phyloP scores from a whole-genome alignment of 176 grass and related monocot genomes.

The Raddia distichophylla region DNA sequence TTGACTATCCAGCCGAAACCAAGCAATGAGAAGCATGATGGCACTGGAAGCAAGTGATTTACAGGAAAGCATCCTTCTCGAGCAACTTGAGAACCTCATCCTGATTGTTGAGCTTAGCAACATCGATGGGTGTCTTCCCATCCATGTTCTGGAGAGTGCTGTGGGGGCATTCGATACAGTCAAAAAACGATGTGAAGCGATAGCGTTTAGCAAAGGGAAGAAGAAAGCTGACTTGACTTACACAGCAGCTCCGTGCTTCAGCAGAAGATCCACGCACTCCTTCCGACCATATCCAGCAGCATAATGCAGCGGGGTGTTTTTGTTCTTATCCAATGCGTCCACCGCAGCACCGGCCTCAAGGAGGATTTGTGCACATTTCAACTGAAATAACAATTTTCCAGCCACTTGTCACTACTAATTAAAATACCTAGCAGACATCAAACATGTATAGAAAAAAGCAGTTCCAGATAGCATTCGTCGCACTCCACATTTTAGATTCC shows the following conservation, averaged over 20 bases:
- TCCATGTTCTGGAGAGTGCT: constrained; percentile 91
- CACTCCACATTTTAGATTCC: background rate
- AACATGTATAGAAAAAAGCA: constrained; percentile 10
- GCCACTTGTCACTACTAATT: background rate
- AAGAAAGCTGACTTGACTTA: constrained; percentile 46
- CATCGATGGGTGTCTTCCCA: constrained; percentile 86
- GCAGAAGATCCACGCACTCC: constrained; percentile 80
- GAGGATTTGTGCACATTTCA: constrained; percentile 71
- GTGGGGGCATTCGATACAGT: constrained; percentile 24
- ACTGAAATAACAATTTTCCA: constrained; percentile 46
- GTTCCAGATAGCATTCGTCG: background rate
- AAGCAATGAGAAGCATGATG: constrained; percentile 21
- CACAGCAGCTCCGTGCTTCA: constrained; percentile 88
- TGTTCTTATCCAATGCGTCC: constrained; percentile 88
- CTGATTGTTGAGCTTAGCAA: constrained; percentile 93
- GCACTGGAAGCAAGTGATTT: constrained; percentile 23
- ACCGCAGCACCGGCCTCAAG: constrained; percentile 72
- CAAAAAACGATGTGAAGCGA: background rate
- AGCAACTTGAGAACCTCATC: constrained; percentile 81
- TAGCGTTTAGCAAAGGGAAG: background rate
- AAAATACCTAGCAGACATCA: background rate
- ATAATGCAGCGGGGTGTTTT: constrained; percentile 91
- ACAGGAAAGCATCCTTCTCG: constrained; percentile 88
- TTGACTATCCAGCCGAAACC: constrained; percentile 36
- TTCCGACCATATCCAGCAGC: constrained; percentile 85